Percentiles rank a stretch among this genome's conserved stretches.
Conservation (phyloP, 2,329 filamentous ascomycete species). For the Aureobasidium sp. region DNA sequence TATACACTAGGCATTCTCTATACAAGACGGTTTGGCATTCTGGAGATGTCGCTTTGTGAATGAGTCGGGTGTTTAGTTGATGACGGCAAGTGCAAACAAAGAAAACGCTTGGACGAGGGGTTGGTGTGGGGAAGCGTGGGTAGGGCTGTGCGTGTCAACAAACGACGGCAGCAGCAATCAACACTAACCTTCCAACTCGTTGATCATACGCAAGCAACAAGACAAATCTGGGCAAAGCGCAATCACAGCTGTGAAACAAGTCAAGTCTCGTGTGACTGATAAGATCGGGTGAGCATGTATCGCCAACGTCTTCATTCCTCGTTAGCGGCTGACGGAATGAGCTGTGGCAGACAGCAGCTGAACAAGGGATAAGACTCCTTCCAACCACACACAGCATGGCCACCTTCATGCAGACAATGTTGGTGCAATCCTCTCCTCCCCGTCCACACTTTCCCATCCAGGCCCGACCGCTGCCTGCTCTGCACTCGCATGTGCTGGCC, state of each 20-base stretch:
- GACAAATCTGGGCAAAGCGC: neutral
- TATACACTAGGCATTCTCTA: neutral
- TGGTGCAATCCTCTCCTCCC: constrained; percentile 40
- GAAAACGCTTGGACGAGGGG: neutral
- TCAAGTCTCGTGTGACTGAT: neutral
- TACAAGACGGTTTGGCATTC: neutral
- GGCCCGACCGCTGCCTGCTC: constrained; percentile 32
- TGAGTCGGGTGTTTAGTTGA: neutral
- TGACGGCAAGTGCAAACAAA: neutral
- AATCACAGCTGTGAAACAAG: neutral
- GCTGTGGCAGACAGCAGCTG: neutral
- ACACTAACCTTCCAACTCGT: neutral
- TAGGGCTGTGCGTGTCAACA: constrained; percentile 1
- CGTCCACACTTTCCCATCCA: constrained; percentile 26
- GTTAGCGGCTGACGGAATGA: constrained; percentile 4
- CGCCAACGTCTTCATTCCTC: constrained; percentile 9
- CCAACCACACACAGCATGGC: constrained; percentile 45
- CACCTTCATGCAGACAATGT: constrained; percentile 77
- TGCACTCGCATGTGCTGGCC: constrained; percentile 34
- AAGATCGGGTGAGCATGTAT: constrained; percentile 1
- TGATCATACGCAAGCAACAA: neutral
- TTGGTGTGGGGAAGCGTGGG: neutral
- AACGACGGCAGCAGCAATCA: neutral
- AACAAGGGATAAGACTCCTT: neutral
- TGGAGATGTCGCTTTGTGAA: neutral